Conservation (phyloP, 2,329 filamentous ascomycete genomes). For the Nigrospora osmanthi region DNA sequence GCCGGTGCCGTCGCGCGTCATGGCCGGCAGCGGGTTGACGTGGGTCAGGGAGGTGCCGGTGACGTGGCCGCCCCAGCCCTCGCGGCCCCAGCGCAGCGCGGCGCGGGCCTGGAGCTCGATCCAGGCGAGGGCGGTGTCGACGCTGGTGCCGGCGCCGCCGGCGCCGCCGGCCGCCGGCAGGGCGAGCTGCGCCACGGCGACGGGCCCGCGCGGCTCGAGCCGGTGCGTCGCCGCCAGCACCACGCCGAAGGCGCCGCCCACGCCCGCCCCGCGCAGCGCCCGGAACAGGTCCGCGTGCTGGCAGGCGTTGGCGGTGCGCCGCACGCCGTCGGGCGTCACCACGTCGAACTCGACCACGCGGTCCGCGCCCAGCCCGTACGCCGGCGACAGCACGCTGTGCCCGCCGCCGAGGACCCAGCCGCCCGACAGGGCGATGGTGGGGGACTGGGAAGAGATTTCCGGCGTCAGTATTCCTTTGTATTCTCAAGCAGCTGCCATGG, state of each 20-base stretch:
- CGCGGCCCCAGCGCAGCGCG: conserved; percentile 11
- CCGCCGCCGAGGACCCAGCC: conserved; percentile 20
- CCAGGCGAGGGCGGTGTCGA: conserved; percentile 21
- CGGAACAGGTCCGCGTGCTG: conserved; percentile 37
- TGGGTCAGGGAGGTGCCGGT: conserved; percentile 12
- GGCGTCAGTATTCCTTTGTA: too few species aligned
- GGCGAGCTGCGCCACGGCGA: conserved; percentile 16
- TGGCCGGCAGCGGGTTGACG: conserved; percentile 10
- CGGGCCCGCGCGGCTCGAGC: conserved; percentile 25
- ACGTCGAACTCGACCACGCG: conserved; percentile 19
- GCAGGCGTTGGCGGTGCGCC: conserved; percentile 19
- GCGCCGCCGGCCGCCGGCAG: too few species aligned
- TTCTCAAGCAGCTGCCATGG: too few species aligned
- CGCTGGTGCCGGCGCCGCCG: conserved; percentile 9
- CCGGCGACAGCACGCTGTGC: conserved; percentile 17
- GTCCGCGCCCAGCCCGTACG: conserved; percentile 18
- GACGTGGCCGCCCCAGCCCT: conserved; percentile 15
- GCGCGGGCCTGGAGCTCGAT: conserved; percentile 10
- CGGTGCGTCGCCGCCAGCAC: conserved; percentile 32
- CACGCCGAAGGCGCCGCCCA: conserved; percentile 32
- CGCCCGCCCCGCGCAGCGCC: conserved; percentile 40
- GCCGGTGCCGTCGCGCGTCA: conserved; percentile 10
- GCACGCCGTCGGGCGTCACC: conserved; percentile 14
- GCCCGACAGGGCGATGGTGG: conserved; percentile 13
- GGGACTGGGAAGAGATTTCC: background rate